Base-by-base conservation (phyloP, 2,329 filamentous ascomycete species). In the Calonectria hongkongensis region DNA sequence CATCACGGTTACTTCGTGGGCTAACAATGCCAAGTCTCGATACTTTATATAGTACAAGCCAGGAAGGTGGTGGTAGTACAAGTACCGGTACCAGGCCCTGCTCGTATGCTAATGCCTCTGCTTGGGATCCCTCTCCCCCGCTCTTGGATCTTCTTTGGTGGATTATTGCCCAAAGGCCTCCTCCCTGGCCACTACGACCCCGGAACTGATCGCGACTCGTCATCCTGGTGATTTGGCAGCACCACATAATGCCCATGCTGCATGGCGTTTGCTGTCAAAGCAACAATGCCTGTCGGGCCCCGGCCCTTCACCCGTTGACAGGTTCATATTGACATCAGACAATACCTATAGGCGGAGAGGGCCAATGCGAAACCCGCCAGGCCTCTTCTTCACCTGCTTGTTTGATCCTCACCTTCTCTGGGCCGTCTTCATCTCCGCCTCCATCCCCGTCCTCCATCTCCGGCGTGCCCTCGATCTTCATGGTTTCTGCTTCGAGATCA, bases 131-230 rank as follows among this genome's bases (percentile, higher is more conserved):
- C 43, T 62, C 43, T 71, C 43, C 69, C 68, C 63, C 65, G 65
- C 65, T 58, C 62, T 70, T 67, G 56, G 54, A 51, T 28, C 56
- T 51, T 66, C 69, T 67, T 71, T 71, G 69, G 69, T 67, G 69
- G 63, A 71, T 71, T 71, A 71, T 71, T 71, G 62, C 65, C 58
- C 68, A 71, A 64, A 70, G 60, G 36, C 62, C 62, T 47, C n/a
- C 48, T 33, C 60, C 66, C 68, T 43, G 68, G 68, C 41, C 60
- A 47, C 50, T 70, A 51, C 68, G 56, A 65, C 68, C 66, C 66
- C 66, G 66, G 66, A 47, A 63, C 54, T 67, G 63, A 71, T 71
- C 63, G 63, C 66, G 69, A 71, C 69, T 71, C 69, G 69, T 71
- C 69, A 71, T 67, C 60, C 39, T 63, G 54, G 64, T 71, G 69